Percentiles rank a stretch among this genome's conserved stretches.
phyloP scores from a whole-genome alignment of 768 basidiomycete genomes.

The Gloeopeniophorella convolvens region DNA sequence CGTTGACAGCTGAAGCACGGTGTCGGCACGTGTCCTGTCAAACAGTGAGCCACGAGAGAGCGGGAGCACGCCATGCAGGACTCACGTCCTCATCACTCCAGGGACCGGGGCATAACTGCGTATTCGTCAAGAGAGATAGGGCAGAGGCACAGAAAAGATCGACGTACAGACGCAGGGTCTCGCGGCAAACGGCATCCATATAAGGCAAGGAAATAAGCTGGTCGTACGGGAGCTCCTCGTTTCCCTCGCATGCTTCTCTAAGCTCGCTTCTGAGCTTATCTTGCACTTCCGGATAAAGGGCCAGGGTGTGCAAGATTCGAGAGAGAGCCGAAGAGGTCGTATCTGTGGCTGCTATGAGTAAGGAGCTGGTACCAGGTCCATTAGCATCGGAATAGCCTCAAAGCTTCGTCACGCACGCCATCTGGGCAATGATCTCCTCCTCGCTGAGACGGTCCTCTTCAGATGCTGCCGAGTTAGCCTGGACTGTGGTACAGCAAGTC shows the following conservation, averaged over 20 bases:
- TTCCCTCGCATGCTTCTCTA: conserved; percentile 2
- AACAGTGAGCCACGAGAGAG: background rate
- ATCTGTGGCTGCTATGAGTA: conserved; percentile 17
- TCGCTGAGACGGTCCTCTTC: conserved; percentile 24
- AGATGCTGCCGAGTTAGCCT: conserved; percentile 32
- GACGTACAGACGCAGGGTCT: conserved; percentile 4
- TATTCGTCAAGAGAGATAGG: background rate
- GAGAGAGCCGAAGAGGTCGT: too few relatives aligned
- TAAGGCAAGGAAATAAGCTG: conserved; percentile 28
- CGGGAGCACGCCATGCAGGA: background rate
- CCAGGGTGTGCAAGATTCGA: too few relatives aligned
- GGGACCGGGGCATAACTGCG: conserved; percentile 2
- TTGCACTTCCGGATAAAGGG: too few relatives aligned
- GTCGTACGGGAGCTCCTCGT: conserved; percentile 27
- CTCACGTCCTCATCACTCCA: background rate
- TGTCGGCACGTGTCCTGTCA: too few relatives aligned
- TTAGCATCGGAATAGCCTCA: background rate
- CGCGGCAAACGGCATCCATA: conserved; percentile 27
- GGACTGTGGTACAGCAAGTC: conserved; percentile 27
- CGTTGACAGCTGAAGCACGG: background rate
- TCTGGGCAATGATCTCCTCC: conserved; percentile 36
- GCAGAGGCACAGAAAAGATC: too few relatives aligned
- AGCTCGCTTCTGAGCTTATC: too few relatives aligned
- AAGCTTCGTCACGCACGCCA: conserved; percentile 21
- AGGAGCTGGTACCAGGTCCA: background rate